Base-by-base conservation (phyloP, 257 asterid genomes). In the Jaltomata sinuosa region DNA sequence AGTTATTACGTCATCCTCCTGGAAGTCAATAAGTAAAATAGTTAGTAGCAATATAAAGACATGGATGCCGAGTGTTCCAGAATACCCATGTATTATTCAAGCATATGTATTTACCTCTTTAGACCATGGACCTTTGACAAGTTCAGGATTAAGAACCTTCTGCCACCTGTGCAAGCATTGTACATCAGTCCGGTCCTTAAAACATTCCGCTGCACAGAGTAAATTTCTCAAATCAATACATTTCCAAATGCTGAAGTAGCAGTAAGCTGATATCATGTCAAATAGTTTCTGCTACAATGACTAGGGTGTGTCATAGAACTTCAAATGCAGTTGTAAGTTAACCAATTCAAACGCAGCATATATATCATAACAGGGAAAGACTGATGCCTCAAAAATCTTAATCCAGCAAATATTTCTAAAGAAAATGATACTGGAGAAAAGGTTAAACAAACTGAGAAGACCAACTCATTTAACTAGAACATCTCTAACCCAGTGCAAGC, bases 161-260 rank as follows among this genome's bases (percentile, higher is more conserved):
- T 95, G 98, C 98, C 98, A 95, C 90, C 98, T 90, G 91, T 95
- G 98, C 84, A 95, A 88, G 88, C 98, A 95, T 88, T 95, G 98
- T 80, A 94, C 98, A 91, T 94, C 98, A 80, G 94, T 90, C 64
- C 98, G 92, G 83, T 94, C 98, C 91, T 94, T 94, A 93, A 95
- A 91, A 89, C 94, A 93, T 91, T 94, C 98, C 90, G 98, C 98
- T 95, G 83, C 78, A 86, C 65, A 85, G 40, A 84, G 36, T 22
- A 81, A 82, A 83, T 22, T 22, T 22, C 74, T 62, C 81, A 77
- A 16, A 59, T 61, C 40, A 67, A 76, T 77, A 77, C 22, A 78
- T 82, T 27, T 25, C 62, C 36, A 27, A 77, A 77, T 77, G 62
- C 45, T 16, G 82, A 74, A 74, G 57, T 47, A 77, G 62, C 18